Conservation (phyloP, 805 yeast species). For the Sugiyamaella americana region DNA sequence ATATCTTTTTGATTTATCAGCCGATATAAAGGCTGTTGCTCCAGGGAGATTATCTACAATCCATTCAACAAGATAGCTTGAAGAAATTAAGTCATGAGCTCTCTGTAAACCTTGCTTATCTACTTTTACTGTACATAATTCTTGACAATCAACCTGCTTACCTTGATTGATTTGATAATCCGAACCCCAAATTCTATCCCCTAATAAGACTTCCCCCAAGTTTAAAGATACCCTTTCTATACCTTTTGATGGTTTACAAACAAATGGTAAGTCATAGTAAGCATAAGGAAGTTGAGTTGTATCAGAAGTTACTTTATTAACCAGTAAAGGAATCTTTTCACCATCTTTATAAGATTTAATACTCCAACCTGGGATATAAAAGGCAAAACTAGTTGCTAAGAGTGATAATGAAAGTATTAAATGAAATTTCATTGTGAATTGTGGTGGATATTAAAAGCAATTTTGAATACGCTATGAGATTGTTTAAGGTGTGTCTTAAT, state of each 20-base stretch:
- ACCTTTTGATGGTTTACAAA: constrained; percentile 56
- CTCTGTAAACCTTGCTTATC: constrained; percentile 44
- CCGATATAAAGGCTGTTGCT: constrained; percentile 70
- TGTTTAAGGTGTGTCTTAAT: too few relatives aligned
- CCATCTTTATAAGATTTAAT: constrained; percentile 41
- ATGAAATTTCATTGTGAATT: background rate
- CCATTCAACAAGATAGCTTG: constrained; percentile 81
- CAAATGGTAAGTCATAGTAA: constrained; percentile 71
- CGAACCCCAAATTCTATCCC: constrained; percentile 74
- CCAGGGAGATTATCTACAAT: constrained; percentile 77
- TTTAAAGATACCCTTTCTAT: constrained; percentile 62
- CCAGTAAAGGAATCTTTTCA: constrained; percentile 60
- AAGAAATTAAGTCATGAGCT: constrained; percentile 54
- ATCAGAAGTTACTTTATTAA: constrained; percentile 75
- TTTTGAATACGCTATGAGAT: too few relatives aligned
- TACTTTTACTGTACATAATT: constrained; percentile 63
- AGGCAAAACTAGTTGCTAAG: constrained; percentile 5
- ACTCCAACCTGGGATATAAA: constrained; percentile 32
- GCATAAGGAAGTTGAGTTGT: constrained; percentile 70
- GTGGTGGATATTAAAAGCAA: background rate
- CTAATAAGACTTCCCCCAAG: constrained; percentile 69
- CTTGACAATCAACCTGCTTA: constrained; percentile 56
- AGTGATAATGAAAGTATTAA: background rate
- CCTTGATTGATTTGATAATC: constrained; percentile 62
- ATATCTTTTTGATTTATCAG: constrained; percentile 54